Evolutionary conservation across 495 filamentous ascomycete species (phyloP).

Genomic region (Aspergillus affinis): DNA sequence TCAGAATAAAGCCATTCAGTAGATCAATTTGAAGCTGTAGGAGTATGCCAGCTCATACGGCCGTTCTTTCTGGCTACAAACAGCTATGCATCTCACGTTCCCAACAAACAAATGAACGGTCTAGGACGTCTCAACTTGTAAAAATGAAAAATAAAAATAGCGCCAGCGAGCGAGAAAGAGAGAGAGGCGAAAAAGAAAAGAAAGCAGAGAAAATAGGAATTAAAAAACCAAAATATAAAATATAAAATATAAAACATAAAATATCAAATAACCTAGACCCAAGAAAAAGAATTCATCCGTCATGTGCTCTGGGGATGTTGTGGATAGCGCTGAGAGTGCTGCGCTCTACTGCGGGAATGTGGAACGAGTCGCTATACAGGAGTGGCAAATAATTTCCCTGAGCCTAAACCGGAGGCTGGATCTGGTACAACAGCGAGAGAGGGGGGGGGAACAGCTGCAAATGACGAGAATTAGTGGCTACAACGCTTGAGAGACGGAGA

Average conservation of each 20-base stretch:
- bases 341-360: conserved; percentile 18
- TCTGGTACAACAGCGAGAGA: conserved; percentile 21
- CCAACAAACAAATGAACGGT: conserved; percentile 17
- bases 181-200: not conserved
- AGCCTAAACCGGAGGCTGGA: conserved; percentile 18
- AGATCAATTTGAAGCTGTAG: conserved; percentile 14
- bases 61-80: conserved; percentile 16
- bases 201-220: not conserved
- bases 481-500: conserved; percentile 14
- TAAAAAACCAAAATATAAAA: conserved; percentile 5
- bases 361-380: conserved; percentile 20
- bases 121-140: not conserved
- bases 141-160: not conserved
- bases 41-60: conserved; percentile 27
- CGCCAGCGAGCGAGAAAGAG: not conserved
- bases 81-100: conserved; percentile 15
- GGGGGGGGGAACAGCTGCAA: conserved; percentile 5
- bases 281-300: conserved; percentile 2
- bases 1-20: conserved; percentile 11
- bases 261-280: not conserved
- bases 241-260: not conserved
- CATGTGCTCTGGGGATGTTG: conserved; percentile 19
- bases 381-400: conserved; percentile 14
- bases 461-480: conserved; percentile 15
- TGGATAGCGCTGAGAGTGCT: conserved; percentile 14